A percentile compares a stretch with the other conserved stretches of the same genome.
Evolutionary conservation across 2,329 filamentous ascomycete species (phyloP).

Genomic region (Neobulgaria alba): DNA sequence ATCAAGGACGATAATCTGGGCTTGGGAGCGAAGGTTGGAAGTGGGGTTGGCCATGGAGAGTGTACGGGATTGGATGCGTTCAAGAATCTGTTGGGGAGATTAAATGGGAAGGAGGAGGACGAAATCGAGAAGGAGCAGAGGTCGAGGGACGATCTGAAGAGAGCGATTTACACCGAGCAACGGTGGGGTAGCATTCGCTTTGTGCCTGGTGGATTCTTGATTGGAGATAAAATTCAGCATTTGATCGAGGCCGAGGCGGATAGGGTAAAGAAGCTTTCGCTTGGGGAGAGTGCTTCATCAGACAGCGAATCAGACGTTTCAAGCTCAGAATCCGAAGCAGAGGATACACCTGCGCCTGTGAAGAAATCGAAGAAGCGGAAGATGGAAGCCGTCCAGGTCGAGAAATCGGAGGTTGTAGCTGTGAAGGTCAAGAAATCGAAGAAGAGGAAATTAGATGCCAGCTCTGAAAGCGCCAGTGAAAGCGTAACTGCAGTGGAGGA

Average conservation of each 20-base stretch:
- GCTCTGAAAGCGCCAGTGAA: slow-evolving; percentile 1
- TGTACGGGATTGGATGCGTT: slow-evolving; percentile 82
- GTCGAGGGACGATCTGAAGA: slow-evolving; percentile 59
- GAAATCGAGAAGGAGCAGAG: slow-evolving; percentile 62
- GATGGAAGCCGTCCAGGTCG: slow-evolving; percentile 31
- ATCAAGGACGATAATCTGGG: slow-evolving; percentile 90
- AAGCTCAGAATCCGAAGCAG: slow-evolving; percentile 8
- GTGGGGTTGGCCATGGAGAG: slow-evolving; percentile 55
- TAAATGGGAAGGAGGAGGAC: slow-evolving; percentile 81
- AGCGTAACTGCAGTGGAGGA: slow-evolving; percentile 11
- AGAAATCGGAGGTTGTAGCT: slow-evolving; percentile 16
- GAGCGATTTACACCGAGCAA: slow-evolving; percentile 63
- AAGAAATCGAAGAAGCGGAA: slow-evolving; percentile 35
- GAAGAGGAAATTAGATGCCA: slow-evolving; percentile 28
- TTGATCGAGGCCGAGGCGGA: slow-evolving; percentile 32
- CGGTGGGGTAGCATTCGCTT: slow-evolving; percentile 80
- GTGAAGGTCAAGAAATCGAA: slow-evolving; percentile 26
- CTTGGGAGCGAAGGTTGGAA: slow-evolving; percentile 70
- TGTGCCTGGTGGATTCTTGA: slow-evolving; percentile 69
- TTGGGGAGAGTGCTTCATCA: slow-evolving; percentile 7
- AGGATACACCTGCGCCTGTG: slow-evolving; percentile 10
- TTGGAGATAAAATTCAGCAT: slow-evolving; percentile 48
- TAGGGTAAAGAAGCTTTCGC: slow-evolving; percentile 22
- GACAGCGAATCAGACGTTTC: slow-evolving; percentile 8
- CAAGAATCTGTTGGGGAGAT: slow-evolving; percentile 72